Evolutionary conservation across 805 yeast species (phyloP).

Genomic region (Scheffersomyces lignosus): DNA sequence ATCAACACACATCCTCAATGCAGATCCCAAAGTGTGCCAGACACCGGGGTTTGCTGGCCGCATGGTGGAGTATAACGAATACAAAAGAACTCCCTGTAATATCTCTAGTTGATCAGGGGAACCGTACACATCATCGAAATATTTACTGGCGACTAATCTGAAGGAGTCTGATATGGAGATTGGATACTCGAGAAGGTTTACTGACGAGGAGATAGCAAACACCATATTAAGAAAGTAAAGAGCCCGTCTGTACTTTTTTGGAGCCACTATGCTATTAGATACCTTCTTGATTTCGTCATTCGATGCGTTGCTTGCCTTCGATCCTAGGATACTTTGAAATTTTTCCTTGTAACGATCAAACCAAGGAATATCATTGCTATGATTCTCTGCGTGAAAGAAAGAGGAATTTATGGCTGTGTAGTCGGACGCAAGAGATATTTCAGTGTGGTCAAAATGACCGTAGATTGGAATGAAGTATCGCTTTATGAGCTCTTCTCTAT

Average conservation of each 20-base stretch:
- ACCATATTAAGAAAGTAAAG: slow-evolving; percentile 73
- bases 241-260: slow-evolving; percentile 49
- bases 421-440: slow-evolving; percentile 58
- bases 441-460: slow-evolving; percentile 57
- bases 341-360: slow-evolving; percentile 39
- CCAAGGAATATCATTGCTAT: slow-evolving; percentile 35
- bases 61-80: slow-evolving; percentile 77
- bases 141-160: slow-evolving; percentile 61
- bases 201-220: slow-evolving; percentile 79
- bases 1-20: slow-evolving; percentile 77
- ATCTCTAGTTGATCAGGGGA: slow-evolving; percentile 65
- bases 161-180: slow-evolving; percentile 68
- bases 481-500: slow-evolving; percentile 72
- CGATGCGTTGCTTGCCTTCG: slow-evolving; percentile 1
- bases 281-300: slow-evolving; percentile 18
- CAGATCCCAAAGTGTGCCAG: slow-evolving; percentile 88
- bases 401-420: slow-evolving; percentile 46
- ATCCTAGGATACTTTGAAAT: slow-evolving; percentile 16
- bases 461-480: slow-evolving; percentile 76
- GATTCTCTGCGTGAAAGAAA: slow-evolving; percentile 16
- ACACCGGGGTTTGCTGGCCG: slow-evolving; percentile 88
- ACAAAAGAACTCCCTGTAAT: slow-evolving; percentile 66
- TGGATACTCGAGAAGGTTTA: slow-evolving; percentile 66
- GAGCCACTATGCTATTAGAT: slow-evolving; percentile 43
- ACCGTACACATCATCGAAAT: slow-evolving; percentile 55